Conservation (phyloP, 176 grass and related monocot genomes). For the Dactylis glomerata region DNA sequence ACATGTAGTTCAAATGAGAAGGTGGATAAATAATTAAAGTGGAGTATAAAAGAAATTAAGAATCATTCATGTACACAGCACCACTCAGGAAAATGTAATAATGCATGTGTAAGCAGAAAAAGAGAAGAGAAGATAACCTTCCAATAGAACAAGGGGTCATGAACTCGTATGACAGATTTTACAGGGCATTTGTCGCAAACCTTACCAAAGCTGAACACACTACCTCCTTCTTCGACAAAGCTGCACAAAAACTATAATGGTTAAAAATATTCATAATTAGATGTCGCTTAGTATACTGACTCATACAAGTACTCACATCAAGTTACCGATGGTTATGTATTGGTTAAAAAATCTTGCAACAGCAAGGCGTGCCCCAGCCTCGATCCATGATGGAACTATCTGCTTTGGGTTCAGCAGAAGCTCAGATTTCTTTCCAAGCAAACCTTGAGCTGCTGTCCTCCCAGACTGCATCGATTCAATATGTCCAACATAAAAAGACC, state of each 20-base stretch:
- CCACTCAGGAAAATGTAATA: background rate
- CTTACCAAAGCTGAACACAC: conserved; percentile 2
- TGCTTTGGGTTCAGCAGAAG: background rate
- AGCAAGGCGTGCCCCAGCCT: background rate
- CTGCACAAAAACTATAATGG: background rate
- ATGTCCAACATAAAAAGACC: background rate
- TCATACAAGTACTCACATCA: conserved; percentile 1
- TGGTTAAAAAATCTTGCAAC: background rate
- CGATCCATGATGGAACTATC: background rate
- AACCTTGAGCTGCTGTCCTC: too few relatives aligned
- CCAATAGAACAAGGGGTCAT: conserved; percentile 11
- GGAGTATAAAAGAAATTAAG: background rate
- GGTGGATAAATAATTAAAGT: background rate
- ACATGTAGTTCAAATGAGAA: background rate
- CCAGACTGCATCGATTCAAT: background rate
- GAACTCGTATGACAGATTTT: conserved; percentile 10
- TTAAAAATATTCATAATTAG: background rate
- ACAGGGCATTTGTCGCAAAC: background rate
- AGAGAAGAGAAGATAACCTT: background rate
- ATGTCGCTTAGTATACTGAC: background rate
- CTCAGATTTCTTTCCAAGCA: background rate
- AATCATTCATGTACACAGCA: background rate
- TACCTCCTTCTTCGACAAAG: background rate
- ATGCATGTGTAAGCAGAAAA: background rate
- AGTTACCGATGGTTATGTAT: conserved; percentile 1